These are phyloP conservation scores for Letharia lupina DNA, from an alignment of 495 filamentous ascomycete genomes.

Conservation along the genomic window DNA sequence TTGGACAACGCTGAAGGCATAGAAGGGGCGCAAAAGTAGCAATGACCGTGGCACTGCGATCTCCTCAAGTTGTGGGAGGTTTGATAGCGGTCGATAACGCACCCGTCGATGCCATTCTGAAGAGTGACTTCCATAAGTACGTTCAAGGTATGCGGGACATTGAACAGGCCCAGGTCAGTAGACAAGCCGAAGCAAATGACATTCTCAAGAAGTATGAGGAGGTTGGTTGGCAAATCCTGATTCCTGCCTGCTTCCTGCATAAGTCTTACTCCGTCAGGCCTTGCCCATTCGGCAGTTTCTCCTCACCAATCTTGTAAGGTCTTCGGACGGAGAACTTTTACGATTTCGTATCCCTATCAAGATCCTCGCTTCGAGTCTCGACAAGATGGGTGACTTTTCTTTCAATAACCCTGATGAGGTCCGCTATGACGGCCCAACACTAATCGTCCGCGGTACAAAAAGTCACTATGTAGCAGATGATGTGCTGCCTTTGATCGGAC, in stretches of 20 bases:
- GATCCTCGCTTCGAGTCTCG: constrained; percentile 47
- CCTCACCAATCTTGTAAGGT: constrained; percentile 72
- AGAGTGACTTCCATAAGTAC: constrained; percentile 70
- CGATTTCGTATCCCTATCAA: constrained; percentile 55
- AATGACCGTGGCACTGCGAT: constrained; percentile 73
- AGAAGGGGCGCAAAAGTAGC: constrained; percentile 85
- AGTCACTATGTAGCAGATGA: constrained; percentile 85
- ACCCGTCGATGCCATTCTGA: constrained; percentile 67
- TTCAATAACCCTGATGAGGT: constrained; percentile 54
- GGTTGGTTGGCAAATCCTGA: constrained; percentile 31
- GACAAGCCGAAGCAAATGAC: constrained; percentile 66
- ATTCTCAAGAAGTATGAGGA: constrained; percentile 73
- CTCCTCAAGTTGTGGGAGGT: constrained; percentile 54
- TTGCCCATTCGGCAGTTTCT: constrained; percentile 82
- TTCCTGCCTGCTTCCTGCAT: not conserved
- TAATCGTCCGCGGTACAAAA: constrained; percentile 76
- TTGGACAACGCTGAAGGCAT: constrained; percentile 10
- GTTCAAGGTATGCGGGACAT: constrained; percentile 77
- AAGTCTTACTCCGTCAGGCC: constrained; percentile 36
- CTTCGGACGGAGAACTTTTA: constrained; percentile 32
- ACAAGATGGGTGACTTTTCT: constrained; percentile 77
- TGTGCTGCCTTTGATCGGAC: constrained; percentile 74
- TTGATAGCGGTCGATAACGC: constrained; percentile 90
- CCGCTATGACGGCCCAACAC: constrained; percentile 64
- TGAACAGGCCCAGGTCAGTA: constrained; percentile 55